phyloP scores from a whole-genome alignment of 495 filamentous ascomycete species.

The Neurospora tetraspora region DNA sequence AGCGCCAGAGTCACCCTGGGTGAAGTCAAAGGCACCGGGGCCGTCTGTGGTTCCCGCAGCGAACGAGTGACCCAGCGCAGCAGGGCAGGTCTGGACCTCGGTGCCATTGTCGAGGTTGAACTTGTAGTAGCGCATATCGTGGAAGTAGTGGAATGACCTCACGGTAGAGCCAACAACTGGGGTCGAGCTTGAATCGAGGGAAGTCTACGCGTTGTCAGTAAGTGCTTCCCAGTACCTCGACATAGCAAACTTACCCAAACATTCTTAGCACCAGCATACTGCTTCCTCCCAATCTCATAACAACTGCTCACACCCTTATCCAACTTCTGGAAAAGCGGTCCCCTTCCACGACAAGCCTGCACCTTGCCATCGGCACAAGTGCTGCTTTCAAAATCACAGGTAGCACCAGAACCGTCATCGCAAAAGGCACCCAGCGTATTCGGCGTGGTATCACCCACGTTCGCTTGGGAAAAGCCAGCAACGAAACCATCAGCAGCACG shows the following conservation, averaged over 20 bases:
- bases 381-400: conserved; percentile 58
- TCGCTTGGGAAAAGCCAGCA: conserved; percentile 87
- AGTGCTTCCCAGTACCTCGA: not conserved
- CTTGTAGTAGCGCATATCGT: conserved; percentile 48
- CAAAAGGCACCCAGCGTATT: conserved; percentile 81
- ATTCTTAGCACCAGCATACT: conserved; percentile 52
- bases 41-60: conserved; percentile 90
- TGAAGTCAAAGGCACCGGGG: conserved; percentile 88
- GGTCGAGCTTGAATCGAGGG: conserved; percentile 32
- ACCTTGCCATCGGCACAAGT: conserved; percentile 65
- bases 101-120: conserved; percentile 73
- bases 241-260: conserved; percentile 41
- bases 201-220: conserved; percentile 24
- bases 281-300: conserved; percentile 60
- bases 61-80: conserved; percentile 87
- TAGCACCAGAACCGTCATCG: conserved; percentile 58
- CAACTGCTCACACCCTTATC: conserved; percentile 65
- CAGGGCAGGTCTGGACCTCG: conserved; percentile 68
- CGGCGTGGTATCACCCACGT: conserved; percentile 86
- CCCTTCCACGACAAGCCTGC: conserved; percentile 72
- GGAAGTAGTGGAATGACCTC: conserved; percentile 55
- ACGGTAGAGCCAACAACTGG: conserved; percentile 41
- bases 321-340: conserved; percentile 58
- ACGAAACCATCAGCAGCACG: conserved; percentile 54
- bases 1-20: conserved; percentile 63